Conservation (phyloP, 2,329 filamentous ascomycete species). For the Fusarium albosuccineum region DNA sequence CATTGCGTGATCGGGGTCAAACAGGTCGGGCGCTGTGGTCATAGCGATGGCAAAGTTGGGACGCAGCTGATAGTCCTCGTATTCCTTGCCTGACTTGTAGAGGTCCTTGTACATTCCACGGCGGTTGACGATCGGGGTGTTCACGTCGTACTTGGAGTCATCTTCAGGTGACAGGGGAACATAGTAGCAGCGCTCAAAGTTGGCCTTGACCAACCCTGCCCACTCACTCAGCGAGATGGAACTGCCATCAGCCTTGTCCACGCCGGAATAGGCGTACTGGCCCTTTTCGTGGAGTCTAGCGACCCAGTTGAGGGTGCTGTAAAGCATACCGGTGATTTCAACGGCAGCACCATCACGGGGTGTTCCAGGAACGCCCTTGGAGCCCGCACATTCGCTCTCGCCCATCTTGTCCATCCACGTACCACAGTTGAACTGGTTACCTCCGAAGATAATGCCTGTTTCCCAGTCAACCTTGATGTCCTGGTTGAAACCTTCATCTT, state of each 20-base stretch:
- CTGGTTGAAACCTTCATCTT: slow-evolving; percentile 89
- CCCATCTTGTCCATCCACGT: slow-evolving; percentile 99
- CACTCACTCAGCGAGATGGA: slow-evolving; percentile 80
- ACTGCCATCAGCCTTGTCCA: slow-evolving; percentile 72
- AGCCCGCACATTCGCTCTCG: slow-evolving; percentile 91
- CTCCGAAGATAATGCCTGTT: slow-evolving; percentile 88
- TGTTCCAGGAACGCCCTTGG: slow-evolving; percentile 95
- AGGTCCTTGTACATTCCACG: slow-evolving; percentile 98
- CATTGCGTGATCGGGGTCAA: slow-evolving; percentile 82
- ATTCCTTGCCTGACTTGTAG: slow-evolving; percentile 93
- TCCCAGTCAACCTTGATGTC: slow-evolving; percentile 94
- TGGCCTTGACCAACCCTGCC: slow-evolving; percentile 83
- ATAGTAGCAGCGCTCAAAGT: slow-evolving; percentile 94
- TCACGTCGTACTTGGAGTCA: slow-evolving; percentile 83
- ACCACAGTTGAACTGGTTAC: slow-evolving; percentile 94
- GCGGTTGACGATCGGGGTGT: slow-evolving; percentile 83
- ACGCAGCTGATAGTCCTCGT: slow-evolving; percentile 96
- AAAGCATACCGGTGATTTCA: slow-evolving; percentile 93
- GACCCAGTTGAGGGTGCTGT: slow-evolving; percentile 90
- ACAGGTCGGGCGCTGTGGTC: slow-evolving; percentile 91
- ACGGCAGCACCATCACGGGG: slow-evolving; percentile 95
- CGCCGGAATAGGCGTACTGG: slow-evolving; percentile 78
- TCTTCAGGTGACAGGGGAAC: slow-evolving; percentile 78
- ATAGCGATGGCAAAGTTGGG: slow-evolving; percentile 96
- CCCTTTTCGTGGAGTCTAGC: slow-evolving; percentile 74